Conservation (phyloP, 106 monocot species). For the Alisma plantagoaquatica region DNA sequence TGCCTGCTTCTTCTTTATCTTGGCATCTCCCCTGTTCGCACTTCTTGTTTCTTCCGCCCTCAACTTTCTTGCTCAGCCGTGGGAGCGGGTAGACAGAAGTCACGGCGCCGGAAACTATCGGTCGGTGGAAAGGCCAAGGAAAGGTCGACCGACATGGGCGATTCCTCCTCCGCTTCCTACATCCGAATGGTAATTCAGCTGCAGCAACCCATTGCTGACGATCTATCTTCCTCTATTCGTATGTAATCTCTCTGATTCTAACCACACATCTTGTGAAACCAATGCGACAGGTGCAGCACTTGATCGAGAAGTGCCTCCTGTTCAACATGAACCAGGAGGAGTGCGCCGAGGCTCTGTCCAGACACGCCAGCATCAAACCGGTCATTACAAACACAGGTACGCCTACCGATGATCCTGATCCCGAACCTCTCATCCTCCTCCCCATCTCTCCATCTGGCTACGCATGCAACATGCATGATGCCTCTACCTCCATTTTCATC, state of each 20-base stretch:
- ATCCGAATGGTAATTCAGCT: neutral
- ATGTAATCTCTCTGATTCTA: neutral
- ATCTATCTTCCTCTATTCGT: neutral
- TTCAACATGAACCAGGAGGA: conserved; percentile 74
- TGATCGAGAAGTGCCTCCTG: conserved; percentile 70
- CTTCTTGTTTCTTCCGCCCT: neutral
- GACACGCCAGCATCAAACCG: conserved; percentile 72
- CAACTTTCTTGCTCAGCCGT: neutral
- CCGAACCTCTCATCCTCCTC: conserved; percentile 1
- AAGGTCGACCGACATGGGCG: no score
- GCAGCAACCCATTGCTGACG: neutral
- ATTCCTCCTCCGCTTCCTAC: conserved; percentile 1
- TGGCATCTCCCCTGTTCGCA: neutral
- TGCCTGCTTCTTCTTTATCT: neutral
- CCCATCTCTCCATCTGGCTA: neutral
- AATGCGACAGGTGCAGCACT: conserved; percentile 91
- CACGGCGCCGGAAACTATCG: neutral
- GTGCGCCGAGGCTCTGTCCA: conserved; percentile 65
- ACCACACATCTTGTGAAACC: neutral
- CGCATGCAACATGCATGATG: no score
- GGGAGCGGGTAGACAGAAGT: neutral
- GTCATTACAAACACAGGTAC: conserved; percentile 81
- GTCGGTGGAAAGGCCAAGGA: neutral
- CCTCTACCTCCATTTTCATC: no score
- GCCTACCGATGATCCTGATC: no score